Evolutionary conservation across 495 filamentous ascomycete genomes (phyloP).

Genomic region (Extremus antarcticus): DNA sequence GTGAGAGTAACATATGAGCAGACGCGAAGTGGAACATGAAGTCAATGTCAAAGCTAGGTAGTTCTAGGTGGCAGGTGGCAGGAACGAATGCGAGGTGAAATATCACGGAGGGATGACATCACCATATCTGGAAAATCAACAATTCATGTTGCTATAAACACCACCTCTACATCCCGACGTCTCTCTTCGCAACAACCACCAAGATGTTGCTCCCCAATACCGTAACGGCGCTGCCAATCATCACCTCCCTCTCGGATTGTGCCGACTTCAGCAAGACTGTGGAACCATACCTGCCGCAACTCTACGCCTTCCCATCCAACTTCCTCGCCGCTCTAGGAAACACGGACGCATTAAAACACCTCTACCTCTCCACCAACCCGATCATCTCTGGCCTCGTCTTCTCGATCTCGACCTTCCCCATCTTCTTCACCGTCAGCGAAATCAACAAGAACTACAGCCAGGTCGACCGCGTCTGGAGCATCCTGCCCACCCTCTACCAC

Average conservation of each 20-base stretch:
- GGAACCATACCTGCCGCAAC: slow-evolving; percentile 63
- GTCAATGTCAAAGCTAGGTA: not conserved
- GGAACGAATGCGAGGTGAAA: too few relatives aligned
- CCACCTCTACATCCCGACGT: not conserved
- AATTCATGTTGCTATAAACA: too few relatives aligned
- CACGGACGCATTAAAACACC: slow-evolving; percentile 43
- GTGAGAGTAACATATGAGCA: too few relatives aligned
- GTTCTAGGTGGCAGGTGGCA: too few relatives aligned
- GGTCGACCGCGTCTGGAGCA: slow-evolving; percentile 83
- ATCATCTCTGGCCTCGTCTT: slow-evolving; percentile 65
- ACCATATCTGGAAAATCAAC: too few relatives aligned
- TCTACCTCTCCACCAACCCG: slow-evolving; percentile 85
- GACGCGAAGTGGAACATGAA: too few relatives aligned
- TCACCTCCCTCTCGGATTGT: slow-evolving; percentile 59
- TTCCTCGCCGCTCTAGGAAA: slow-evolving; percentile 47
- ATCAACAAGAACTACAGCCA: slow-evolving; percentile 89
- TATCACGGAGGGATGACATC: too few relatives aligned
- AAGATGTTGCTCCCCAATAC: slow-evolving; percentile 19
- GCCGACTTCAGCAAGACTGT: slow-evolving; percentile 63
- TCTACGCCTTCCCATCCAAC: slow-evolving; percentile 39
- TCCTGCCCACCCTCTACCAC: slow-evolving; percentile 79
- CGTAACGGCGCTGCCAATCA: slow-evolving; percentile 32
- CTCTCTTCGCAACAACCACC: not conserved
- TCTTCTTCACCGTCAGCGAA: slow-evolving; percentile 67
- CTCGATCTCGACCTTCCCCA: slow-evolving; percentile 50